Evolutionary conservation across 345 rosid species (phyloP), one percentile per base, ranked within the genome.

Genomic region (Dipteronia dyeriana): DNA sequence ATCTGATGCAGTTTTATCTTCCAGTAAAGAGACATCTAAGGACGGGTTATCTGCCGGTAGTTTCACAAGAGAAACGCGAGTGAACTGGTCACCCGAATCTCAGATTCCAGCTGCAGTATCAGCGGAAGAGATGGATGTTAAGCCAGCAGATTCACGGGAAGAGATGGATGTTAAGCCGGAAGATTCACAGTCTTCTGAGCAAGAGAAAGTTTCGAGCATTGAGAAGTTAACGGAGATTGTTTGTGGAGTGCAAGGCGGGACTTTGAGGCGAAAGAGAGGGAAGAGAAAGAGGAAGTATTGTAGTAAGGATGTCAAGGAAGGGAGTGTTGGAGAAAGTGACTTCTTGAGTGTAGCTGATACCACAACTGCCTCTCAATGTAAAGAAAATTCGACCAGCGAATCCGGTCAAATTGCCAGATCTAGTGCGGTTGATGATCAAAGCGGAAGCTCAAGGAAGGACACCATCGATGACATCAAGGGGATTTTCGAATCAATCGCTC

Each of bases 1-100:
- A 75, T 86, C 84, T 0, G 89, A 88, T 66, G 87, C 87, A n/a
- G 78, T 87, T 29, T 88, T 88, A 80, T 87, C 89, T 54, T 87
- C 89, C 43, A 87, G 90, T 60, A 91, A 86, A 79, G 90, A 85
- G 75, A 80, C 82, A 34, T 87, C 88, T 3, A 89, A 91, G 80
- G 97, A 90, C 34, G 89, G 90, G 34, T 80, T 91, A 9, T 93
- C 97, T 26, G 94, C 94, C 22, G 90, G 92, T 78, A 93, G 98
- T 79, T 91, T 90, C 84, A 91, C 97, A 19, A 91, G 84, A 78
- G 93, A 88, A 66, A 84, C 84, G 9, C 85, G 59, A 16, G 73
- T 85, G 39, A 91, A 80, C 77, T 91, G 95, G 91, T 85, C 90
- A 43, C 76, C 89, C 0, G 89, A 87, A 41, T 77, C 80, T 70